These are phyloP conservation scores for Colletotrichum sp. DNA, from an alignment of 2,329 filamentous ascomycete genomes.

Conservation along the genomic window DNA sequence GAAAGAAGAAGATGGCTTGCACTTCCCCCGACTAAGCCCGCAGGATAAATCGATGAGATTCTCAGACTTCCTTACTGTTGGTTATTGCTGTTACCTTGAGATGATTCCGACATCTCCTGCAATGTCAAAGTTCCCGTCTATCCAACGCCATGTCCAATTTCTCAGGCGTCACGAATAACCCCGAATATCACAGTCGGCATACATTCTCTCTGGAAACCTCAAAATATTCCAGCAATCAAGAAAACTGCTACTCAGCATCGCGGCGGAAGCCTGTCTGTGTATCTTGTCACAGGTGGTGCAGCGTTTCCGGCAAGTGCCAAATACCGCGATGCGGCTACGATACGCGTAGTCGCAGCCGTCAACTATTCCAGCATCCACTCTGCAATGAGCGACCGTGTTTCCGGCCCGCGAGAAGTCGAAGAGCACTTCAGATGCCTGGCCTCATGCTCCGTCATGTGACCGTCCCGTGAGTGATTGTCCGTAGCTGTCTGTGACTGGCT, in stretches of 20 bases:
- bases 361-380: not conserved
- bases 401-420: not conserved
- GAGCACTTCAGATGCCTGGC: not conserved
- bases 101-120: not conserved
- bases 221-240: accelerated
- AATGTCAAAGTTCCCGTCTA: not conserved
- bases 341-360: not conserved
- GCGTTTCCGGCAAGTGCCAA: not conserved
- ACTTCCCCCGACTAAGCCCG: accelerated
- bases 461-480: not conserved
- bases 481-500: not conserved
- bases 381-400: accelerated
- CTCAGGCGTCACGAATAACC: not conserved
- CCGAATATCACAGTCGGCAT: not conserved
- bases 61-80: not conserved
- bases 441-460: conserved; percentile 11
- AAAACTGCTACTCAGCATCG: not conserved
- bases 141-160: not conserved
- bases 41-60: not conserved
- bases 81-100: not conserved
- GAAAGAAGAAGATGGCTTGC: not conserved
- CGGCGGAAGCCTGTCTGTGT: not conserved
- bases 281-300: not conserved
- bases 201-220: not conserved
- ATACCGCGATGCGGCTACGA: not conserved